Evolutionary conservation across 2,329 filamentous ascomycete genomes (phyloP).

Genomic region (Neopestalotiopsis sp.): DNA sequence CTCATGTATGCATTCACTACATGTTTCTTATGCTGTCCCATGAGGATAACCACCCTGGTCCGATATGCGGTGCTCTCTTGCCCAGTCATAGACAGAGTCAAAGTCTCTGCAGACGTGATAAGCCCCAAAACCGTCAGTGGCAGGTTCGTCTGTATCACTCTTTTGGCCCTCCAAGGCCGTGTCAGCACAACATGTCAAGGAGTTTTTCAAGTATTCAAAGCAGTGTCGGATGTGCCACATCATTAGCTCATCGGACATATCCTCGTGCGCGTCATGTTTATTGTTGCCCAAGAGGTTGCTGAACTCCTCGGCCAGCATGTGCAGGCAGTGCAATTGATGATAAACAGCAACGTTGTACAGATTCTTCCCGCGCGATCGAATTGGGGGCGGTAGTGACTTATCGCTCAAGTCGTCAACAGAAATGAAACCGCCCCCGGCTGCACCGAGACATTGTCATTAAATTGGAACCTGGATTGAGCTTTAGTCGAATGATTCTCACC

Average conservation of each 20-base stretch:
- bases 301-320: background rate
- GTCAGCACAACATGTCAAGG: background rate
- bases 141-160: background rate
- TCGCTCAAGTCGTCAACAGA: background rate
- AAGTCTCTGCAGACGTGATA: background rate
- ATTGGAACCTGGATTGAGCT: background rate
- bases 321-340: background rate
- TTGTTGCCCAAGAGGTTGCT: background rate
- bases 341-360: background rate
- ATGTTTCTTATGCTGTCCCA: background rate
- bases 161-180: background rate
- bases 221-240: background rate
- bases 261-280: background rate
- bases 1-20: background rate
- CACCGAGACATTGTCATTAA: background rate
- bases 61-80: background rate
- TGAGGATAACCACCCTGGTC: background rate
- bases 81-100: background rate
- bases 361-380: background rate
- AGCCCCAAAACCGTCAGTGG: background rate
- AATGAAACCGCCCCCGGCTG: background rate
- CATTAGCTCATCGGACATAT: background rate
- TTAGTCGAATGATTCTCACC: background rate
- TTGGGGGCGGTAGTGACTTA: background rate
- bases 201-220: background rate